Base-by-base conservation (phyloP, 371 early-diverging fungal genomes). In the Spiromyces aspiralis region DNA sequence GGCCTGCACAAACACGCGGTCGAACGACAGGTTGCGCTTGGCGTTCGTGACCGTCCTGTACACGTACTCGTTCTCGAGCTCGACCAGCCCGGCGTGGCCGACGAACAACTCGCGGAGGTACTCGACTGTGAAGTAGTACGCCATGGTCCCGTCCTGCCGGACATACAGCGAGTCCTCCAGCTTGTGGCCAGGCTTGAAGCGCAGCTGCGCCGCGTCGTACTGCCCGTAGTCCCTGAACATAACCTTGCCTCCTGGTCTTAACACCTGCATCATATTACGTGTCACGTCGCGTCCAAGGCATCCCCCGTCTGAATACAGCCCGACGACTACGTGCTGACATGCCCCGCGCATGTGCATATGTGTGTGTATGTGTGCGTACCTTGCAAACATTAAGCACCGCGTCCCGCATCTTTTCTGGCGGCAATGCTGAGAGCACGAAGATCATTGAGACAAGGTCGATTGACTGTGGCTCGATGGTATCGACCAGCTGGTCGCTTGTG, bases 181-280 rank as follows among this genome's bases (percentile, higher is more conserved):
- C 51, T 79, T 81, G 53, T 83, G 81, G 23, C 82, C 81, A 0
- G 79, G 70, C 51, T 78, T 86, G 59, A 92, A 93, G 59, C 87
- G 79, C 59, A 91, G 68, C 58, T 93, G 90, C 1, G 93, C 88
- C 57, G 83, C 76, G 61, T 93, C 94, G 59, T 86, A 87, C 4
- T 82, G 57, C 2, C 82, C 93, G 60, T 93, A 92, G 66, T 93
- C 94, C 44, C 92, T 75, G 67, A 93, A 86, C 43, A 89, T 59
- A 0, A 93, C 69, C 35, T 67, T 69, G 3, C 85, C 86, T n/a
- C 84, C 86, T 1, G 83, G 78, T 54, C 79, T 83, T 47, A 89
- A 54, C 0, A 86, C 74, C 62, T 68, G 53, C 21, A 26, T 10
- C n/a, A n/a, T n/a, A n/a, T n/a, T n/a, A n/a, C n/a, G n/a, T n/a